phyloP scores from a whole-genome alignment of 306 rosid species.

The Begonia loranthoides region DNA sequence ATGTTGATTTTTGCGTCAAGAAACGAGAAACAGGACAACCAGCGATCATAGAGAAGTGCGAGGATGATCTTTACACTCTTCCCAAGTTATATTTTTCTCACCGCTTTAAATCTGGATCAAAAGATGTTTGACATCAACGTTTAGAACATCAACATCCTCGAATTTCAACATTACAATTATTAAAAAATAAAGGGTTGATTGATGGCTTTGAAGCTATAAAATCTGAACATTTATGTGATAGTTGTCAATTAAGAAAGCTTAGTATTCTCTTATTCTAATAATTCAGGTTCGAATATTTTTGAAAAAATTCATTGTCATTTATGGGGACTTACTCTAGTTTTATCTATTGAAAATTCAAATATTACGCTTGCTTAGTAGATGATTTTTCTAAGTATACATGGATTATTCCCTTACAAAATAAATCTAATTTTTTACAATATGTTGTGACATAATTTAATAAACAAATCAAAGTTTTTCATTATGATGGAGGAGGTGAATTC shows the following conservation, averaged over 20 bases:
- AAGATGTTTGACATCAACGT: background rate
- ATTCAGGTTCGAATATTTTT: background rate
- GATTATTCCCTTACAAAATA: constrained; percentile 2
- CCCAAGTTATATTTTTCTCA: constrained; percentile 1
- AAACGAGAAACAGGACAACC: background rate
- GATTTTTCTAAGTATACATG: constrained; percentile 5
- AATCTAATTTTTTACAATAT: constrained; percentile 2
- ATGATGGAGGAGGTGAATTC: constrained; percentile 4
- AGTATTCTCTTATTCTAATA: constrained; percentile 2
- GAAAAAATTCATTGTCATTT: constrained; percentile 2
- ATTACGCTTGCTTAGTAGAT: constrained; percentile 2
- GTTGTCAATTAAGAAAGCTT: constrained; percentile 2
- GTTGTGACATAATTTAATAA: background rate
- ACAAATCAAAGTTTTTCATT: constrained; percentile 1
- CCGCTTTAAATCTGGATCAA: background rate
- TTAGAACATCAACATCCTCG: constrained; percentile 7
- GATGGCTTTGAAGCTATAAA: background rate
- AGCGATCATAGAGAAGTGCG: background rate
- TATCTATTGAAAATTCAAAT: background rate
- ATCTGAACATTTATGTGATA: background rate
- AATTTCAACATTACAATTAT: background rate
- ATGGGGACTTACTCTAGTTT: background rate
- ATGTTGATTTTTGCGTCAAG: background rate
- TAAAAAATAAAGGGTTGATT: background rate
- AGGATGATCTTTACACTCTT: constrained; percentile 5